phyloP scores from a whole-genome alignment of 768 basidiomycete genomes.

The Macrolepiota fuliginosa region DNA sequence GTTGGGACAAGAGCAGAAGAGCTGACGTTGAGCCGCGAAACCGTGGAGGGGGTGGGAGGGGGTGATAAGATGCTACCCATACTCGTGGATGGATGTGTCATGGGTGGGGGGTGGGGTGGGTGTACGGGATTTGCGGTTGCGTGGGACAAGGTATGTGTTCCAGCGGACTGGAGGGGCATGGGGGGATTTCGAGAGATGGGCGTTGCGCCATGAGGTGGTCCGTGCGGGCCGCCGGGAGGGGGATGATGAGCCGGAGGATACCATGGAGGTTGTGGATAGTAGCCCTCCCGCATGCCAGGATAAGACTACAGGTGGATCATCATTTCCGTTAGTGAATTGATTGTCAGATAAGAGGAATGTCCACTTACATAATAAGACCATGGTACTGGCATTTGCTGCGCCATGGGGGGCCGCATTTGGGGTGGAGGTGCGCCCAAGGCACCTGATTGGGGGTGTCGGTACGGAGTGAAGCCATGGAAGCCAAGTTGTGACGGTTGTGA shows the following conservation, averaged over 20 bases:
- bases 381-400: slow-evolving; percentile 37
- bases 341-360: slow-evolving; percentile 8
- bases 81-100: too few relatives aligned
- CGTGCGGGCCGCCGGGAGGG: slow-evolving; percentile 33
- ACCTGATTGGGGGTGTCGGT: slow-evolving; percentile 44
- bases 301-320: background rate
- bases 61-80: too few relatives aligned
- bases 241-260: slow-evolving; percentile 50
- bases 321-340: slow-evolving; percentile 8
- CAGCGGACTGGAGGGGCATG: too few relatives aligned
- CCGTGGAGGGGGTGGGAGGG: too few relatives aligned
- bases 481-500: slow-evolving; percentile 44
- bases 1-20: too few relatives aligned
- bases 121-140: too few relatives aligned
- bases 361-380: slow-evolving; percentile 37
- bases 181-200: too few relatives aligned
- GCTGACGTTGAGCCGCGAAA: too few relatives aligned
- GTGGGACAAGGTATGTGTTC: too few relatives aligned
- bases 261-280: slow-evolving; percentile 42
- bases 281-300: too few relatives aligned
- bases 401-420: slow-evolving; percentile 37
- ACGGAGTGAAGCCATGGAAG: slow-evolving; percentile 48
- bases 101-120: too few relatives aligned
- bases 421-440: slow-evolving; percentile 49
- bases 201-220: too few relatives aligned